phyloP scores from a whole-genome alignment of 2,329 filamentous ascomycete genomes.

The Paracamarosporium sp. region DNA sequence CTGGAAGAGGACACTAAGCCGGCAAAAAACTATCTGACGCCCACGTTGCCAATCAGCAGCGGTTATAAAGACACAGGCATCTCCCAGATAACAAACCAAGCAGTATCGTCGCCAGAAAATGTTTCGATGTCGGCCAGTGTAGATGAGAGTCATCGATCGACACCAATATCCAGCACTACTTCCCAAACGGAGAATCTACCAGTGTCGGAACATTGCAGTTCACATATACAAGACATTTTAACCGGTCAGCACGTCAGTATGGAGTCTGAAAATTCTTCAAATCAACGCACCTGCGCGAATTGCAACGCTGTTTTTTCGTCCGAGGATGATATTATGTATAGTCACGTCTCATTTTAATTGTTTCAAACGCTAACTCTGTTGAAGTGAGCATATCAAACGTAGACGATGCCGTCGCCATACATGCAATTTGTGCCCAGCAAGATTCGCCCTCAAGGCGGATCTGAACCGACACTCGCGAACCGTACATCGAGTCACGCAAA shows the following conservation, averaged over 20 bases:
- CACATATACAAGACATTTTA: too few species aligned
- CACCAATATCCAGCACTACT: neutral
- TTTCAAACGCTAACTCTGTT: neutral
- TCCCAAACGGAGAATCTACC: neutral
- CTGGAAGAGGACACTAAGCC: too few species aligned
- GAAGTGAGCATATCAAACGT: neutral
- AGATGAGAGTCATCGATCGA: neutral
- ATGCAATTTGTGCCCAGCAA: slow-evolving; percentile 12
- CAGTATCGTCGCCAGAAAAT: neutral
- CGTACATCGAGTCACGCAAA: slow-evolving; percentile 8
- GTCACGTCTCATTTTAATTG: neutral
- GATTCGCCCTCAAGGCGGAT: slow-evolving; percentile 18
- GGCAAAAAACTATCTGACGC: too few species aligned
- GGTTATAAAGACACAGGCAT: neutral
- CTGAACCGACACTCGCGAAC: slow-evolving; percentile 14
- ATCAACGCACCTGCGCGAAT: neutral
- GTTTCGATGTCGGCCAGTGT: neutral
- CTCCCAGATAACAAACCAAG: neutral
- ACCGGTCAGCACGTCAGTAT: too few species aligned
- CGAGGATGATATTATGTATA: neutral
- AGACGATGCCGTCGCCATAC: slow-evolving; percentile 17
- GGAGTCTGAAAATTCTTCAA: neutral
- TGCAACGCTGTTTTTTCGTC: neutral
- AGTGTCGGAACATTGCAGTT: neutral
- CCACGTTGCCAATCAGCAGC: too few species aligned